Evolutionary conservation across 2,329 filamentous ascomycete genomes (phyloP).

Genomic region (Fusarium mangiferae): DNA sequence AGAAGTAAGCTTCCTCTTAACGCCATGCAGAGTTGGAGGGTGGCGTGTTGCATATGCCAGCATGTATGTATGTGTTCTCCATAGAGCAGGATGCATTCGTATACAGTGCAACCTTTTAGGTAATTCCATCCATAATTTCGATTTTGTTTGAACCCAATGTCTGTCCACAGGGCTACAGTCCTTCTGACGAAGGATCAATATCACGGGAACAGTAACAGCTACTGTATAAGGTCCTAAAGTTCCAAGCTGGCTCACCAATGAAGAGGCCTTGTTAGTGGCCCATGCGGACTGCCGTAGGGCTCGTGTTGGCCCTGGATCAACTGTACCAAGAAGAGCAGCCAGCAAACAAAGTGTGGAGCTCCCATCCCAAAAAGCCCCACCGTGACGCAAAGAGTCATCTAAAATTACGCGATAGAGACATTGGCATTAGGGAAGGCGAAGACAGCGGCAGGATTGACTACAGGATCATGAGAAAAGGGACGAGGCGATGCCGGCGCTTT

Average conservation of each 20-base stretch:
- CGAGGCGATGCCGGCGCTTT: not conserved
- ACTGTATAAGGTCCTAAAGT: not conserved
- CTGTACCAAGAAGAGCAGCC: not conserved
- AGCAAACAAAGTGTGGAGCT: conserved; percentile 18
- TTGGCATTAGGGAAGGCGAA: not conserved
- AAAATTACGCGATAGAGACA: conserved; percentile 30
- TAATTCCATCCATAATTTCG: not conserved
- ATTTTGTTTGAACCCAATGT: not conserved
- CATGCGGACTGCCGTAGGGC: not conserved
- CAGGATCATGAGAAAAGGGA: not conserved
- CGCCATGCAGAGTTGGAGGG: not conserved
- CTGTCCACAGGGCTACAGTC: not conserved
- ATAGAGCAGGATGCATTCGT: not conserved
- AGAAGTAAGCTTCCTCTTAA: not conserved
- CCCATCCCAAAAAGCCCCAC: conserved; percentile 4
- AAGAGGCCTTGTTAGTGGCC: not conserved
- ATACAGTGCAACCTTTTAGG: not conserved
- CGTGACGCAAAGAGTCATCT: conserved; percentile 33
- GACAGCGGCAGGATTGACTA: not conserved
- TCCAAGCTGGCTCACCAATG: conserved; percentile 6
- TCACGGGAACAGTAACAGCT: conserved; percentile 1
- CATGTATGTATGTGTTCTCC: not conserved
- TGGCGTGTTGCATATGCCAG: not conserved
- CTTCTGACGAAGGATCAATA: not conserved
- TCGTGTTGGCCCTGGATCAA: conserved; percentile 9